These are phyloP conservation scores for Silybum marianum DNA, from an alignment of 129 eudicot genomes.

Conservation along the genomic window DNA sequence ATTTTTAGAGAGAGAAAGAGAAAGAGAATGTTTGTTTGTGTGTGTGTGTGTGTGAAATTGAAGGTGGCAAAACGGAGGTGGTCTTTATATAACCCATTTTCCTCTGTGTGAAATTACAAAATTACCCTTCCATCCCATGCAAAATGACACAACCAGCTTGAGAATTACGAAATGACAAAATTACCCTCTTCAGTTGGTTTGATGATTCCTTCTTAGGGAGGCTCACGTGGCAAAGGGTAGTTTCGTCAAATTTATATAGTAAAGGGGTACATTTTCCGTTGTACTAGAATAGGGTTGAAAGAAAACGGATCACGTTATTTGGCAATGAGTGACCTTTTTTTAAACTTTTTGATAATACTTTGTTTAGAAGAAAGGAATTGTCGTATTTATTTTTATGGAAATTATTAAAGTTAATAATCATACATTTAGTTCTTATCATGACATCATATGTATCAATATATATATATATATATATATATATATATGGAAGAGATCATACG, in stretches of 20 bases:
- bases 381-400: background rate
- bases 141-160: slow-evolving; percentile 29
- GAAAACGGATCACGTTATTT: slow-evolving; percentile 67
- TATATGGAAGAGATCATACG: too few relatives aligned
- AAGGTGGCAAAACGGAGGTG: slow-evolving; percentile 31
- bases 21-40: background rate
- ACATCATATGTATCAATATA: too few relatives aligned
- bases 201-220: background rate
- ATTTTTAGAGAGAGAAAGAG: slow-evolving; percentile 23
- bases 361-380: slow-evolving; percentile 25
- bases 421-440: too few relatives aligned
- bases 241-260: slow-evolving; percentile 5
- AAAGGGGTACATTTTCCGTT: slow-evolving; percentile 41
- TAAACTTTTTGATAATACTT: background rate
- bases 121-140: slow-evolving; percentile 45
- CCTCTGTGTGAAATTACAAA: slow-evolving; percentile 15
- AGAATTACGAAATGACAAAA: slow-evolving; percentile 5
- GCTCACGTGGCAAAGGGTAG: slow-evolving; percentile 25
- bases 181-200: background rate
- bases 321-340: slow-evolving; percentile 34
- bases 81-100: slow-evolving; percentile 39
- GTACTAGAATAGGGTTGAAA: slow-evolving; percentile 28
- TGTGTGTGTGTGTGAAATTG: slow-evolving; percentile 27
- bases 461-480: too few relatives aligned
- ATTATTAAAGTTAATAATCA: too few relatives aligned